Evolutionary conservation across 139 green algal species (phyloP), one percentile per base, ranked within the genome.

Genomic region (Chlamydomonas applanata): DNA sequence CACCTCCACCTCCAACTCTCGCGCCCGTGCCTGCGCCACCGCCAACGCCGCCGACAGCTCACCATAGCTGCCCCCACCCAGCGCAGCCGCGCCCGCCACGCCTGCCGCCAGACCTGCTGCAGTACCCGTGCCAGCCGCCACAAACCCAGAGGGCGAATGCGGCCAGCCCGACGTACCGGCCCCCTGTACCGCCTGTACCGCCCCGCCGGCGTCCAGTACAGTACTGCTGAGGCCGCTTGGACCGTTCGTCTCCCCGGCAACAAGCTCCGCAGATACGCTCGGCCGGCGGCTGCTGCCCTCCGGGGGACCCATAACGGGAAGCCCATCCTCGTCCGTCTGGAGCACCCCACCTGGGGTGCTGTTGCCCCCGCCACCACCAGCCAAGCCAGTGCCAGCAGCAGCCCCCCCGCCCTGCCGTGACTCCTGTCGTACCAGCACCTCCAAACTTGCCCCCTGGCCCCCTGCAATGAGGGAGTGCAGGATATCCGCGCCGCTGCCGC

Each of bases 1-100:
- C 34, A 87, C 52, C 75, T 87, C 77, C 45, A 49, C 57, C 35
- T 76, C 71, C 54, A 69, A n/a, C 57, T 40, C 36, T 9, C 9
- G 20, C 33, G 29, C 35, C 14, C 34, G 56, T 24, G 71, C 56
- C 34, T 68, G 32, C 2, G 53, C 54, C 2, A n/a, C 70, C 56
- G 53, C 53, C 11, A 69, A 5, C n/a, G 52, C 52, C 16, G 54
- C 52, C 19, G 54, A 17, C 33, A 75, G 34, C 4, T 61, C 24
- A 34, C 3, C 36, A 19, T 62, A 11, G 2, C 7, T 69, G 7
- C 40, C 40, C 7, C 40, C 40, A 7, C 40, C 40, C 40, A 49
- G 11, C 11, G 40, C 40, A 7, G 11, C 40, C 40, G 40, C 40
- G 7, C 40, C 40, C 40, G n/a, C n/a, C n/a, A n/a, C n/a, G 54